Evolutionary conservation across 768 basidiomycete species (phyloP).

Genomic region (Pleurotus djamor): DNA sequence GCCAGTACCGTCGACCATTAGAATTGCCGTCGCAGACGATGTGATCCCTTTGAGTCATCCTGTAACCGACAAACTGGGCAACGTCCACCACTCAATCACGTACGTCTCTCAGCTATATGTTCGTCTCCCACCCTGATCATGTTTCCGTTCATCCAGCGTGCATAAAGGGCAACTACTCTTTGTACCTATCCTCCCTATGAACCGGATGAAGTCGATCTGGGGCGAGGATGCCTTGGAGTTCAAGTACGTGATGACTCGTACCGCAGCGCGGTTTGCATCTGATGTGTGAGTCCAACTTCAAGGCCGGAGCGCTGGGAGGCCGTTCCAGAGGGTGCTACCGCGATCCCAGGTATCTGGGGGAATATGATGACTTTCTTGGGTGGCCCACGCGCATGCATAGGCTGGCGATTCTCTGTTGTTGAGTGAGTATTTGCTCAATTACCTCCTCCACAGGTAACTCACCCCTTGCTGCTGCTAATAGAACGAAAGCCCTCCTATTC

Average conservation of each 20-base stretch:
- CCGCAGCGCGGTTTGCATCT: not conserved
- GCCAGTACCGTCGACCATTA: constrained; percentile 40
- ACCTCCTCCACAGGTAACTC: not conserved
- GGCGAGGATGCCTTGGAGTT: constrained; percentile 64
- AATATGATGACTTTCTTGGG: constrained; percentile 45
- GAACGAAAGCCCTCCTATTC: constrained; percentile 44
- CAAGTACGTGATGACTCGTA: constrained; percentile 33
- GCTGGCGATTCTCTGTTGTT: constrained; percentile 43
- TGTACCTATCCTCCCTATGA: constrained; percentile 52
- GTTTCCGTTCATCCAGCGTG: constrained; percentile 19
- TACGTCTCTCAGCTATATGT: constrained; percentile 1
- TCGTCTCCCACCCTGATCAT: not conserved
- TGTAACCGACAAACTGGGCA: constrained; percentile 40
- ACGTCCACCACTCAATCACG: constrained; percentile 37
- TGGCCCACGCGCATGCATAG: constrained; percentile 51
- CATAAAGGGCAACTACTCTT: constrained; percentile 42
- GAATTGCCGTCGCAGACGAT: constrained; percentile 51
- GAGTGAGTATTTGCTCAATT: constrained; percentile 31
- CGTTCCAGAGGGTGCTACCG: constrained; percentile 25
- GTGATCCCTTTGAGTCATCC: constrained; percentile 47
- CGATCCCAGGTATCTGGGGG: constrained; percentile 46
- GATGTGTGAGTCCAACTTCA: not conserved
- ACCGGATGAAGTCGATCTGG: constrained; percentile 54
- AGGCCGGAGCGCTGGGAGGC: constrained; percentile 56
- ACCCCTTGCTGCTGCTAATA: constrained; percentile 5